phyloP scores from a whole-genome alignment of 2,329 filamentous ascomycete genomes.

The Aureobasidium namibiae region DNA sequence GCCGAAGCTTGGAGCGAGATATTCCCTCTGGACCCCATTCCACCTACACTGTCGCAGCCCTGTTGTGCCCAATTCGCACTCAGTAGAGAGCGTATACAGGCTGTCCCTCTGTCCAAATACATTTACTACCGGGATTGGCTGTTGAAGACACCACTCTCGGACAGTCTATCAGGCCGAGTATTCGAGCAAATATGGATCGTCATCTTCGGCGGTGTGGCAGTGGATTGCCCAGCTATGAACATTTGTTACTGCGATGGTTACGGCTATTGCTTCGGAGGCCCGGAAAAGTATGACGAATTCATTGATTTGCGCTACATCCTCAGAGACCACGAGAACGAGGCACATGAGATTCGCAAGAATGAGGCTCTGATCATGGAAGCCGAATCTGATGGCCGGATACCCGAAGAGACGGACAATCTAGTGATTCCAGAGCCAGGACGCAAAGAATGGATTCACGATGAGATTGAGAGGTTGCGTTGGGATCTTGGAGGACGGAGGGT shows the following conservation, averaged over 20 bases:
- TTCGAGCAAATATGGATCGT: constrained; percentile 60
- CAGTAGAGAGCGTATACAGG: constrained; percentile 47
- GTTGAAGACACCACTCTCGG: constrained; percentile 46
- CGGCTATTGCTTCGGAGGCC: constrained; percentile 51
- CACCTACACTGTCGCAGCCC: constrained; percentile 47
- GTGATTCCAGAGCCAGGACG: constrained; percentile 31
- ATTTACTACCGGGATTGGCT: constrained; percentile 54
- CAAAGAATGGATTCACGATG: constrained; percentile 34
- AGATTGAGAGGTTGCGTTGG: constrained; percentile 37
- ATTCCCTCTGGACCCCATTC: constrained; percentile 40
- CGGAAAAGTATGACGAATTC: constrained; percentile 41
- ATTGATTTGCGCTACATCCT: constrained; percentile 38
- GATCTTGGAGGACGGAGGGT: constrained; percentile 35
- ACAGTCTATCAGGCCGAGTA: constrained; percentile 50
- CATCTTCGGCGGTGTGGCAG: constrained; percentile 46
- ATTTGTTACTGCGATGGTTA: constrained; percentile 58
- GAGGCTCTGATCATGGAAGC: constrained; percentile 29
- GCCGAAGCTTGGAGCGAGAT: constrained; percentile 39
- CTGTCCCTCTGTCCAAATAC: constrained; percentile 46
- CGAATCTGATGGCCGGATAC: constrained; percentile 27
- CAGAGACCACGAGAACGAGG: constrained; percentile 32
- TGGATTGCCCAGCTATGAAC: constrained; percentile 45
- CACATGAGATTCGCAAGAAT: constrained; percentile 35
- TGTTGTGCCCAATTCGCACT: constrained; percentile 60
- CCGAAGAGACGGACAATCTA: constrained; percentile 24